Evolutionary conservation across 2,329 filamentous ascomycete species (phyloP).

Genomic region (Sclerotiophoma versabilis): DNA sequence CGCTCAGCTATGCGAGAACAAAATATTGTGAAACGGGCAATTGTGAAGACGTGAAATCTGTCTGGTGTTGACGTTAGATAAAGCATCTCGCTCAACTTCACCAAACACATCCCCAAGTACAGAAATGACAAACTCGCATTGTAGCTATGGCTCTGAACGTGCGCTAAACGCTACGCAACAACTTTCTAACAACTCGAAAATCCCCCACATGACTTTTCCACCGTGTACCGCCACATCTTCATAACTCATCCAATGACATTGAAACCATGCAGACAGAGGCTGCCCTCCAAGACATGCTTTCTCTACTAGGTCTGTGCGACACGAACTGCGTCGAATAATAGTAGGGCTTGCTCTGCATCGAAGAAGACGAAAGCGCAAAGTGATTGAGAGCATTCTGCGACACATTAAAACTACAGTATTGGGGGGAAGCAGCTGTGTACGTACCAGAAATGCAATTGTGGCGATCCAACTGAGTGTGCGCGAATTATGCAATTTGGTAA

Average conservation of each 20-base stretch:
- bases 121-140: slow-evolving; percentile 1
- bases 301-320: not conserved
- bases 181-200: not conserved
- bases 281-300: not conserved
- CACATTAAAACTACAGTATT: not conserved
- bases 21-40: too few species aligned
- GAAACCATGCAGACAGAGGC: not conserved
- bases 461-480: slow-evolving; percentile 5
- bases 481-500: slow-evolving; percentile 27
- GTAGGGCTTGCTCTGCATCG: not conserved
- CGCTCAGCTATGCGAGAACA: too few species aligned
- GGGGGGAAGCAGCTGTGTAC: not conserved
- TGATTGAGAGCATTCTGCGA: not conserved
- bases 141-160: not conserved
- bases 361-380: not conserved
- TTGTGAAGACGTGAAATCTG: too few species aligned
- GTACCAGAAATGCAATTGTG: slow-evolving; percentile 3
- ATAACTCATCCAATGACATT: slow-evolving; percentile 10
- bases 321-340: not conserved
- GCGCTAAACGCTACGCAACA: not conserved
- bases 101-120: not conserved
- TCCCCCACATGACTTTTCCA: slow-evolving; percentile 1
- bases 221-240: not conserved
- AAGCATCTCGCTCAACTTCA: not conserved
- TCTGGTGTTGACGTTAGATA: too few species aligned